These are phyloP conservation scores for Diplodia seriata DNA, from an alignment of 2,329 filamentous ascomycete species.

Conservation along the genomic window DNA sequence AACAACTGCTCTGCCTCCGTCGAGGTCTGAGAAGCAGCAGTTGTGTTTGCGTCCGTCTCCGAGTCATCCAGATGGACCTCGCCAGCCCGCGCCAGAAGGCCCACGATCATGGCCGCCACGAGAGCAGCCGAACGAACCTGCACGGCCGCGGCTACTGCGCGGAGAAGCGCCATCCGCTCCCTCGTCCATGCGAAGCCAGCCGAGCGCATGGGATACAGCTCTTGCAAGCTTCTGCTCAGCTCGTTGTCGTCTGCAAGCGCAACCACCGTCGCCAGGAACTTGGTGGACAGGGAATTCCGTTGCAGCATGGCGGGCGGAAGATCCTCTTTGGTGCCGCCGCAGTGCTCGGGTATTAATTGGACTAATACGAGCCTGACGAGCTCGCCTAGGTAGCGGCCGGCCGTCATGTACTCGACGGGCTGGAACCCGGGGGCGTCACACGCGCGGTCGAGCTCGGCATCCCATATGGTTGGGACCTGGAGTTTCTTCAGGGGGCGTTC, in stretches of 20 bases:
- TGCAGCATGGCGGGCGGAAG: slow-evolving; percentile 64
- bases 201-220: slow-evolving; percentile 51
- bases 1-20: slow-evolving; percentile 65
- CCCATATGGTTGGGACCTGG: slow-evolving; percentile 73
- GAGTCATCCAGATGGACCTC: slow-evolving; percentile 61
- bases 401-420: slow-evolving; percentile 84
- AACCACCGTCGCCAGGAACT: slow-evolving; percentile 74
- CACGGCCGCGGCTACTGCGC: slow-evolving; percentile 72
- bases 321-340: slow-evolving; percentile 33
- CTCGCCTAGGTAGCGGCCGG: slow-evolving; percentile 78
- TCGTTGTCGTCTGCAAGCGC: slow-evolving; percentile 47
- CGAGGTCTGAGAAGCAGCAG: background rate
- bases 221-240: slow-evolving; percentile 4
- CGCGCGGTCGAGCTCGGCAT: slow-evolving; percentile 68
- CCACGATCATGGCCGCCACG: slow-evolving; percentile 74
- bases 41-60: background rate
- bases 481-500: slow-evolving; percentile 69
- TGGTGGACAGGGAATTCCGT: slow-evolving; percentile 71
- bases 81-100: slow-evolving; percentile 70
- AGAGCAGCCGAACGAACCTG: slow-evolving; percentile 76
- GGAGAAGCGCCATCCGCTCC: slow-evolving; percentile 65
- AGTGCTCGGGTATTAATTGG: slow-evolving; percentile 58
- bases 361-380: slow-evolving; percentile 73
- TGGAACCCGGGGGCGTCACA: slow-evolving; percentile 78
- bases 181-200: slow-evolving; percentile 67